Conservation (phyloP, 2,329 filamentous ascomycete species). For the Neophaeococcomyces mojaviensis region DNA sequence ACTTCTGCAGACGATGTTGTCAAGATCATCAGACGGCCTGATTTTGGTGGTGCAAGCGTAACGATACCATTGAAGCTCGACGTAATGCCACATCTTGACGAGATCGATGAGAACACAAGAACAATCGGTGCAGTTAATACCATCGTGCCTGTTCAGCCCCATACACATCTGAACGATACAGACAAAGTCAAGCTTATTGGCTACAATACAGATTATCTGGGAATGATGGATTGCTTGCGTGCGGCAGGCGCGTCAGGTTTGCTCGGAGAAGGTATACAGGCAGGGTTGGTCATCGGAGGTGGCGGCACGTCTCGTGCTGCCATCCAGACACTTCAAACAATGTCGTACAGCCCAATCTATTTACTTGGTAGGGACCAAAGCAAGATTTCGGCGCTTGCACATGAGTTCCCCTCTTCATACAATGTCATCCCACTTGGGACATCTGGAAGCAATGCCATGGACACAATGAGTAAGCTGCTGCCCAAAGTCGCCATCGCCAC, state of each 20-base stretch:
- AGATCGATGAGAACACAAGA: constrained; percentile 68
- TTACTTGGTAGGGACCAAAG: constrained; percentile 67
- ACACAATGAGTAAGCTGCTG: constrained; percentile 28
- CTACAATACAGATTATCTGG: constrained; percentile 92
- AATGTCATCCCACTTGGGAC: constrained; percentile 54
- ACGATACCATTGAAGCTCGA: constrained; percentile 93
- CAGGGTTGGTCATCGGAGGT: constrained; percentile 78
- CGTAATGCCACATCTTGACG: constrained; percentile 72
- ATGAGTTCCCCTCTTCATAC: constrained; percentile 67
- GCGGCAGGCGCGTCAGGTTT: constrained; percentile 54
- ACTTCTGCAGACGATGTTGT: constrained; percentile 53
- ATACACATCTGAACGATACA: constrained; percentile 24
- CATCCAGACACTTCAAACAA: constrained; percentile 75
- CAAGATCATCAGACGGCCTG: constrained; percentile 57
- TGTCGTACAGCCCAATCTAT: constrained; percentile 81
- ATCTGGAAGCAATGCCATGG: constrained; percentile 37
- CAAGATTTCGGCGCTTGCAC: constrained; percentile 61
- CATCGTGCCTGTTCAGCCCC: constrained; percentile 56
- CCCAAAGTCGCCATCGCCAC: constrained; percentile 76
- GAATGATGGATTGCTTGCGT: constrained; percentile 74
- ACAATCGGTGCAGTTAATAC: constrained; percentile 93
- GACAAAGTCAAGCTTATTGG: constrained; percentile 56
- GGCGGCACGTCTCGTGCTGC: constrained; percentile 89
- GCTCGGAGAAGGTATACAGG: constrained; percentile 33
- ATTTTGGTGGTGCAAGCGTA: constrained; percentile 89